These are phyloP conservation scores for Cladosporium sp. DNA, from an alignment of 2,329 filamentous ascomycete genomes.

Conservation along the genomic window DNA sequence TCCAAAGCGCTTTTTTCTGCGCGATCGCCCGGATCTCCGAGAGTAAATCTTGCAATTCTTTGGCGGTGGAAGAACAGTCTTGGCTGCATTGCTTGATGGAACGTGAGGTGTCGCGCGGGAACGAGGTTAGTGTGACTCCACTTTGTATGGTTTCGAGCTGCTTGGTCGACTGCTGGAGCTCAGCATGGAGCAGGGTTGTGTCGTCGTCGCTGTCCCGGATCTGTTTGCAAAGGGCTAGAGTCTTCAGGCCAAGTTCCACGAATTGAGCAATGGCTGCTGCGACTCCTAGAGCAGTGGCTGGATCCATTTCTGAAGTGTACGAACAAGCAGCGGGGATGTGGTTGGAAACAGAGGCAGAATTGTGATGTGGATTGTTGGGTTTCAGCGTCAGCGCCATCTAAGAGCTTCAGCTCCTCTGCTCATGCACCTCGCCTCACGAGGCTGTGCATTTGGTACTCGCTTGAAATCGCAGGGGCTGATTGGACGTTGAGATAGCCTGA, in stretches of 20 bases:
- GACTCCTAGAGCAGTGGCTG: neutral
- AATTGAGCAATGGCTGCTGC: conserved; percentile 4
- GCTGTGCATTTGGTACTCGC: neutral
- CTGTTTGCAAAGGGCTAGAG: conserved; percentile 3
- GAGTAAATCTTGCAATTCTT: neutral
- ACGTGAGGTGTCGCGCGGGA: neutral
- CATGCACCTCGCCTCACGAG: neutral
- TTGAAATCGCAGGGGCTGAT: neutral
- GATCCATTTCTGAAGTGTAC: neutral
- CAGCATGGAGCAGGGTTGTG: neutral
- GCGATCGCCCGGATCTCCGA: neutral
- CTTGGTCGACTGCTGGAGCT: neutral
- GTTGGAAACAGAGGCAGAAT: too few relatives aligned
- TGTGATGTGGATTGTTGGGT: too few relatives aligned
- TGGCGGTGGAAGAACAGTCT: neutral
- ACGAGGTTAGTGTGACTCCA: neutral
- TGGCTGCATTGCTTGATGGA: neutral
- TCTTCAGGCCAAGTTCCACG: neutral
- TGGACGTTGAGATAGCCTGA: neutral
- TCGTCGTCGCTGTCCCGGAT: conserved; percentile 8
- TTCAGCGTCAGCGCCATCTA: too few relatives aligned
- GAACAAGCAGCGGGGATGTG: too few relatives aligned
- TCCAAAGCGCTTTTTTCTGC: neutral
- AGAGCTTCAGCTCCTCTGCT: neutral
- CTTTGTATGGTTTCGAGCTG: neutral